These are phyloP conservation scores for Cryptosporidium canis DNA, from an alignment of 169 alveolate species.

Conservation along the genomic window DNA sequence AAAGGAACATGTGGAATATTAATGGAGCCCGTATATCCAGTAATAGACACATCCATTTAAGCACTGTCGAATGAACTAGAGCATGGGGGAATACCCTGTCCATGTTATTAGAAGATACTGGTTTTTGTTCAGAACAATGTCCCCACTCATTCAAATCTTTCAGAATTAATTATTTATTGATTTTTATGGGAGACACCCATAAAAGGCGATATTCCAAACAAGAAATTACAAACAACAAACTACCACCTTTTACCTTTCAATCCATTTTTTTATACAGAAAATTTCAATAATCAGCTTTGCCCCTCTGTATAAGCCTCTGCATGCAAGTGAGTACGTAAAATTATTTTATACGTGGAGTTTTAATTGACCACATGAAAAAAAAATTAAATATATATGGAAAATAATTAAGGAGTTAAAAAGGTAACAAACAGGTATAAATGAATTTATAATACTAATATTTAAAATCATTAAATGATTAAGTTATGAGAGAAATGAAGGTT, in stretches of 20 bases:
- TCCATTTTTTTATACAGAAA: neutral
- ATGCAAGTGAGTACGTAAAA: conserved; percentile 66
- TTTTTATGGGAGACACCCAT: neutral
- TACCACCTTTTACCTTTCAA: no score
- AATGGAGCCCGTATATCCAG: conserved; percentile 72
- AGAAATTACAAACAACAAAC: no score
- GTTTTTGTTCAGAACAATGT: neutral
- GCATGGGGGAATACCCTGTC: neutral
- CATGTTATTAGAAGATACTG: neutral
- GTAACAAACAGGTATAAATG: neutral
- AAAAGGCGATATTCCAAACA: neutral
- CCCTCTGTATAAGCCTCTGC: conserved; percentile 40
- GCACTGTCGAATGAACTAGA: neutral
- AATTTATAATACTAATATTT: neutral
- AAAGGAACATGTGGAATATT: conserved; percentile 73
- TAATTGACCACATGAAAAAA: conserved; percentile 51
- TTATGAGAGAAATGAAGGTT: neutral
- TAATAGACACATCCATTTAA: neutral
- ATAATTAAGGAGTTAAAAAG: neutral
- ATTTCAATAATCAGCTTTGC: neutral
- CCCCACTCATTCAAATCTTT: neutral
- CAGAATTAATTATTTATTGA: neutral
- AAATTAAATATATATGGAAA: neutral
- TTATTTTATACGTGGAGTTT: conserved; percentile 54
- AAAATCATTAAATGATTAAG: neutral